Base-by-base conservation (phyloP, 345 rosid species). In the Gossypium ekmanianum region DNA sequence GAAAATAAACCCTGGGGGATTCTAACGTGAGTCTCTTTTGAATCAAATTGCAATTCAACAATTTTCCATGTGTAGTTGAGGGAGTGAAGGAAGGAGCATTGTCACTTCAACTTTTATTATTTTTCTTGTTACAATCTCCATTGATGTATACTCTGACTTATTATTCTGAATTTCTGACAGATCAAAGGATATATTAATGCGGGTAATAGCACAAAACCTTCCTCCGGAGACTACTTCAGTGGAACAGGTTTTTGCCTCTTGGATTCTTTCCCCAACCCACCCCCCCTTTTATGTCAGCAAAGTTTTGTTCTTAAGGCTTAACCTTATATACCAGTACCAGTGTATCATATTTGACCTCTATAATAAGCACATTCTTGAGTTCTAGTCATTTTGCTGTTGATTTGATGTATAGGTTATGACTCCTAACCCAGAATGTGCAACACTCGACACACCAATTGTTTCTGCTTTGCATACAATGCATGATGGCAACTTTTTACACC, bases 401-500 rank as follows among this genome's bases (percentile, higher is more conserved):
- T 50, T 75, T 74, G 72, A 29, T 87, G 55, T 71, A 58, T 75
- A 96, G 99, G 90, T 93, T 77, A 96, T 96, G 99, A 96, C 98
- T 77, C 93, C 89, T 47, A 91, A 96, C 84, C 98, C 99, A 75
- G 97, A 89, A 85, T 96, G 94, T 77, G 95, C 94, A 26, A 85
- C 91, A 10, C 81, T 88, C 67, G 98, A 93, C 69, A 93, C 94
- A 13, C 93, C 99, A 63, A 88, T 96, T 54, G 99, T 96, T 77
- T 97, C 92, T 87, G 98, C 99, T 62, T 81, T 96, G 75, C 99
- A 93, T 81, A 78, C 84, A 62, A 96, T 96, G 99, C 98, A 96
- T 52, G 93, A 93, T 74, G 95, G 99, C 57, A 93, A 96, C 82
- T 96, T 96, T 81, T 88, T 93, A 85, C 99, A 96, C 86, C 97